A percentile compares a stretch with the other conserved stretches of the same genome.
Conservation (phyloP, 2,329 filamentous ascomycete species). For the Monosporascus sp. region DNA sequence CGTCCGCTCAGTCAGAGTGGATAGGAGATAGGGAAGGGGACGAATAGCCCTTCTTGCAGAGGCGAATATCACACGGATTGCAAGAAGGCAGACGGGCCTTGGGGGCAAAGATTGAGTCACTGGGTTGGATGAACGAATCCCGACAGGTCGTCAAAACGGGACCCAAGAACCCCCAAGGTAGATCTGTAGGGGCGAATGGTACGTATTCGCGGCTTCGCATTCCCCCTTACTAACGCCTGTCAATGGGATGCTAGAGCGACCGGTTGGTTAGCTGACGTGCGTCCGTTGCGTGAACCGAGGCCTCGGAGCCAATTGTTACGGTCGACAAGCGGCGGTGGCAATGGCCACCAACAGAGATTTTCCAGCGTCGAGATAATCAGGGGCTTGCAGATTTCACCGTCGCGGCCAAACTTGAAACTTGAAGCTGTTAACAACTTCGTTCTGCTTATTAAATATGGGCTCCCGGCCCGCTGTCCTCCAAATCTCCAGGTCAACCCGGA, state of each 20-base stretch:
- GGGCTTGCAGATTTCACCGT: not conserved
- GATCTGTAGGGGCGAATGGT: not conserved
- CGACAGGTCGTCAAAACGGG: too few species aligned
- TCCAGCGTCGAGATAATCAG: not conserved
- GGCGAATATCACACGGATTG: too few species aligned
- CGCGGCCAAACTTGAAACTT: too few species aligned
- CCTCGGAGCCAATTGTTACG: not conserved
- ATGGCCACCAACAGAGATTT: not conserved
- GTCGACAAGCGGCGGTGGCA: not conserved
- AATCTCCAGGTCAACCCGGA: not conserved
- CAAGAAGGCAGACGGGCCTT: too few species aligned
- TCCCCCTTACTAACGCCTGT: not conserved
- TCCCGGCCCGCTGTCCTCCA: not conserved
- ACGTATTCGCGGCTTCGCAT: not conserved
- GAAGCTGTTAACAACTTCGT: not conserved
- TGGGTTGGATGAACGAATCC: too few species aligned
- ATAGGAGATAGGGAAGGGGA: not conserved
- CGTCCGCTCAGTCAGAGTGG: not conserved
- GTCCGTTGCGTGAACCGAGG: not conserved
- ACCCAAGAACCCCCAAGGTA: too few species aligned
- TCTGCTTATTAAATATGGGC: not conserved
- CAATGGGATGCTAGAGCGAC: too few species aligned
- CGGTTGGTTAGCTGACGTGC: not conserved
- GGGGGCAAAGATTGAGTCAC: too few species aligned
- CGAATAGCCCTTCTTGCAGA: too few species aligned